These are phyloP conservation scores for Glycine latifolia DNA, from an alignment of 306 rosid genomes.

Conservation along the genomic window DNA sequence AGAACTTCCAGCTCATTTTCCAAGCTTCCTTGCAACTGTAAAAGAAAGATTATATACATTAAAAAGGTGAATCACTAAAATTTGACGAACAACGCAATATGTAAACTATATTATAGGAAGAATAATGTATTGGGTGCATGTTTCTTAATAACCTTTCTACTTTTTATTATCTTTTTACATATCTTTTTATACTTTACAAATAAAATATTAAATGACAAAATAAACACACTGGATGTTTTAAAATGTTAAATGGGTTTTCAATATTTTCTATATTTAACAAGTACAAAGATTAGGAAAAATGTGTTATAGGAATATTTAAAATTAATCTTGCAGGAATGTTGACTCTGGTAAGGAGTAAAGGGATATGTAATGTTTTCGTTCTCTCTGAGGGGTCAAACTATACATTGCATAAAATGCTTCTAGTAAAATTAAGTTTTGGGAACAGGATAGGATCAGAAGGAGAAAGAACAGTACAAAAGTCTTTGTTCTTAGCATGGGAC, in stretches of 20 bases:
- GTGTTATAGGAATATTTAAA: background rate
- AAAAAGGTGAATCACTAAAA: conserved; percentile 17
- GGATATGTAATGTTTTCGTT: conserved; percentile 10
- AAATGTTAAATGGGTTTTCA: background rate
- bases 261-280: no score
- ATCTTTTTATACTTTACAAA: background rate
- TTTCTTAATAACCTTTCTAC: background rate
- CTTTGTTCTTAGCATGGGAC: no score
- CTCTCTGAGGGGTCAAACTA: conserved; percentile 34
- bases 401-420: conserved; percentile 10
- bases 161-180: background rate
- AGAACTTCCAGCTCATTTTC: conserved; percentile 78
- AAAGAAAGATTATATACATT: conserved; percentile 27
- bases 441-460: conserved; percentile 1
- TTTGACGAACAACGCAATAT: background rate
- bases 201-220: background rate
- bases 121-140: background rate
- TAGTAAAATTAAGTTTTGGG: conserved; percentile 2
- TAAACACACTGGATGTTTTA: background rate
- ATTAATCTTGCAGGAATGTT: background rate
- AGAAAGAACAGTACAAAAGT: conserved; percentile 25
- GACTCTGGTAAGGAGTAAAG: conserved; percentile 1
- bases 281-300: background rate
- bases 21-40: conserved; percentile 71
- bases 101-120: background rate